Conservation (phyloP, 768 basidiomycete genomes). For the Russula abietina region DNA sequence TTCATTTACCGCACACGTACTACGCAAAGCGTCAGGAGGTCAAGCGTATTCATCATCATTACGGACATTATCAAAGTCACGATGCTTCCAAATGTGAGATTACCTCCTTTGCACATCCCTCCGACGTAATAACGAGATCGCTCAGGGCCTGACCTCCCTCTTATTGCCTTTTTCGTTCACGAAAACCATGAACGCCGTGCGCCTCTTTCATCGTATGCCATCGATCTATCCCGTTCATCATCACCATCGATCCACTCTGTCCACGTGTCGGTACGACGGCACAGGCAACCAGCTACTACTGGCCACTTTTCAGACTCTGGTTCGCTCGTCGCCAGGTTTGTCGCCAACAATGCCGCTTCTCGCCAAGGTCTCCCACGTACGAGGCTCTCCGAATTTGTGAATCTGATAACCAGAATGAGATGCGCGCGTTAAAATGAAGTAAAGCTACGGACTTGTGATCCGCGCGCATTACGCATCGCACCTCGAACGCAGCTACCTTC, state of each 20-base stretch:
- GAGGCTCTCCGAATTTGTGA: neutral
- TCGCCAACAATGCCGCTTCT: neutral
- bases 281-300: too few relatives aligned
- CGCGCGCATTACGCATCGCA: neutral
- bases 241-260: neutral
- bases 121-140: slow-evolving; percentile 2
- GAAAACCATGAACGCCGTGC: neutral
- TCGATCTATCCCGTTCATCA: neutral
- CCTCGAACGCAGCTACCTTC: neutral
- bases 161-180: neutral
- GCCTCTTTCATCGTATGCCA: neutral
- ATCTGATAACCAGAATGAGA: neutral
- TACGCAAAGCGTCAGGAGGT: neutral
- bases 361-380: neutral
- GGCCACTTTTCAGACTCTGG: neutral
- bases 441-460: neutral
- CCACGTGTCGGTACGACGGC: neutral
- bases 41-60: slow-evolving; percentile 11
- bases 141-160: neutral
- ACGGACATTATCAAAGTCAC: neutral
- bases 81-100: neutral
- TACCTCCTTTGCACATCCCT: neutral
- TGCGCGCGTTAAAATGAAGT: too few relatives aligned
- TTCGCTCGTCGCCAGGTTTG: neutral
- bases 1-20: neutral